Evolutionary conservation across 2,329 filamentous ascomycete species (phyloP), one percentile per base, ranked within the genome.

Genomic region (Rhexocercosporidium sp.): DNA sequence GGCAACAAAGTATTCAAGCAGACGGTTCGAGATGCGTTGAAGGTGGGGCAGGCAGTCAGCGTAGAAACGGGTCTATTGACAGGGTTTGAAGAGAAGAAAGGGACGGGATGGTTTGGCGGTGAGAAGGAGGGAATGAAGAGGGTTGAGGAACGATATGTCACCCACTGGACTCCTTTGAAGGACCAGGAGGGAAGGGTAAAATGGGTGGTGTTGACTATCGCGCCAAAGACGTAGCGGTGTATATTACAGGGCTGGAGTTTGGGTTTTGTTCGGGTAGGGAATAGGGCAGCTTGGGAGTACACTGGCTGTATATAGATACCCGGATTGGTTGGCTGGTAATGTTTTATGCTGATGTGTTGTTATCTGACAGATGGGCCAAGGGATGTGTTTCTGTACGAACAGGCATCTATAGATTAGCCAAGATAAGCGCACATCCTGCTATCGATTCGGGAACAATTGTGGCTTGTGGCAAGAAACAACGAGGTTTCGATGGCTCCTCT

Each of bases 101-200:
- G 69, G 6, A 65, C 44, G 1, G 64, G 65, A 8, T 69, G 68
- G 34, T 71, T 72, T 56, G 70, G 69, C 11, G 59, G 65, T 0
- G 63, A 62, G 27, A 49, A 57, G 12, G 69, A 67, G 16, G 65
- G 66, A 0, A 51, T 71, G 47, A 66, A 39, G 62, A 72, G 69
- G 47, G 57, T 70, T 0, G 75, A 75, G 59, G 73, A 76, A 66
- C 69, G 67, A 56, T 75, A 75, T 64, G 64, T 74, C 22, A 76
- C 75, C 29, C 81, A 82, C 72, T 82, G 80, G 79, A 82, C 81
- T 49, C 80, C 80, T 12, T 69, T 80, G 69, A 82, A 82, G 71
- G 78, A 81, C 70, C 78, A 81, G 63, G 67, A 71, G 8, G 75
- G 75, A 1, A 66, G 53, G 12, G 73, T 77, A 14, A 72, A 54